Percentiles rank a stretch among this genome's conserved stretches.
Conservation (phyloP, 768 basidiomycete species). For the Collybia nuda region DNA sequence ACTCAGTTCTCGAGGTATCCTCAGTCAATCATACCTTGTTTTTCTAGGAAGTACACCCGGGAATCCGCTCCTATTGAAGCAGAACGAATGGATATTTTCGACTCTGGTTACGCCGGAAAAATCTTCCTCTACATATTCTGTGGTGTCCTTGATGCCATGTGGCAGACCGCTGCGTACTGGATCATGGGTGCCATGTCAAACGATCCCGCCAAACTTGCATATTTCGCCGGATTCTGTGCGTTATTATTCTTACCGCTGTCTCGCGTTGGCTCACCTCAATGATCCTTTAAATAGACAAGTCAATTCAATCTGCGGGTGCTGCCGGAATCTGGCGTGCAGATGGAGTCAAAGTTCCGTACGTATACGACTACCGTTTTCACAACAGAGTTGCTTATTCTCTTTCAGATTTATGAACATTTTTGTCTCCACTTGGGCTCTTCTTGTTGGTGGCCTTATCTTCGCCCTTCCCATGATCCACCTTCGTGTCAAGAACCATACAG, state of each 20-base stretch:
- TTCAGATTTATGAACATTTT: constrained; percentile 68
- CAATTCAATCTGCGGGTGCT: constrained; percentile 74
- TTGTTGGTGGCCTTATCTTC: constrained; percentile 61
- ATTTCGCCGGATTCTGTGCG: constrained; percentile 82
- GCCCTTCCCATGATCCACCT: constrained; percentile 75
- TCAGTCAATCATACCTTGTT: not conserved
- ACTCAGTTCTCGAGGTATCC: constrained; percentile 33
- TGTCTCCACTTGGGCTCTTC: constrained; percentile 71
- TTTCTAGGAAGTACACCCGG: constrained; percentile 57
- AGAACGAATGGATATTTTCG: constrained; percentile 58
- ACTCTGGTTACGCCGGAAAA: constrained; percentile 51
- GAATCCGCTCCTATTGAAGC: constrained; percentile 36
- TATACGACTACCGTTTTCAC: not conserved
- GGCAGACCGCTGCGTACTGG: constrained; percentile 85
- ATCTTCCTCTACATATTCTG: constrained; percentile 70
- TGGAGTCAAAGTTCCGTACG: constrained; percentile 33
- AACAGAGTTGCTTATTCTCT: constrained; percentile 12
- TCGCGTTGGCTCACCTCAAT: not conserved
- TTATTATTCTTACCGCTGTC: constrained; percentile 9
- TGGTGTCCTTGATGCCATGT: constrained; percentile 78
- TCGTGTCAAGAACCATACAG: constrained; percentile 63
- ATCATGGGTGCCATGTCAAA: constrained; percentile 31
- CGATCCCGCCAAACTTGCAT: constrained; percentile 35
- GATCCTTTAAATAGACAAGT: constrained; percentile 50
- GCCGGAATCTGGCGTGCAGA: constrained; percentile 75